A percentile compares a stretch with the other conserved stretches of the same genome.
These are phyloP conservation scores for Psilocybe mexicana DNA, from an alignment of 1,284 basidiomycete genomes.

Conservation along the genomic window DNA sequence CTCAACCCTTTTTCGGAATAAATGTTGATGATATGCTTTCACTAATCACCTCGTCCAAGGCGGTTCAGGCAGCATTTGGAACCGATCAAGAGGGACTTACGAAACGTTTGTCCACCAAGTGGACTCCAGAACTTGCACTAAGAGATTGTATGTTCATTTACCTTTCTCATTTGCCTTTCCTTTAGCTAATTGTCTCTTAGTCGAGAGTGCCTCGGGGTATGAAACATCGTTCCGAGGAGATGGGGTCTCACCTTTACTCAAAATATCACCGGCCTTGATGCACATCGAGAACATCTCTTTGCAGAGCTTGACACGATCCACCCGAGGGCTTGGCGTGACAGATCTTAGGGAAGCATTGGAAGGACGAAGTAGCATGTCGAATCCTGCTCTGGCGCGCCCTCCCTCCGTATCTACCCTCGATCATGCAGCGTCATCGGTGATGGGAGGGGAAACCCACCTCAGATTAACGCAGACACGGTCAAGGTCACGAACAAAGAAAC, in stretches of 20 bases:
- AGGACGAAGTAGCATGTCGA: constrained; percentile 78
- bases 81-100: constrained; percentile 58
- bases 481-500: constrained; percentile 55
- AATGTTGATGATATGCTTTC: constrained; percentile 55
- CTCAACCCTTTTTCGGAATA: constrained; percentile 40
- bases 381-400: constrained; percentile 61
- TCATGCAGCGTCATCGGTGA: constrained; percentile 55
- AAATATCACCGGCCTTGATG: constrained; percentile 82
- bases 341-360: constrained; percentile 86
- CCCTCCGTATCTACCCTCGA: constrained; percentile 77
- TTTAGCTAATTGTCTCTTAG: constrained; percentile 37
- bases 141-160: constrained; percentile 61
- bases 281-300: constrained; percentile 85
- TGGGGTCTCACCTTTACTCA: constrained; percentile 69
- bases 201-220: constrained; percentile 60
- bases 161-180: background rate
- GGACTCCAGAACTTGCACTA: constrained; percentile 78
- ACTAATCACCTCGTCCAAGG: constrained; percentile 50
- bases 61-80: constrained; percentile 64
- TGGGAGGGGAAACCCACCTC: constrained; percentile 40
- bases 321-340: constrained; percentile 78
- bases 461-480: constrained; percentile 51
- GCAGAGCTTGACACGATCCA: constrained; percentile 74
- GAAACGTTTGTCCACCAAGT: constrained; percentile 54
- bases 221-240: constrained; percentile 60